Percentiles rank a stretch among this genome's conserved stretches.
These are phyloP conservation scores for Penicillium occitanis DNA, from an alignment of 2,329 filamentous ascomycete species.

Conservation along the genomic window DNA sequence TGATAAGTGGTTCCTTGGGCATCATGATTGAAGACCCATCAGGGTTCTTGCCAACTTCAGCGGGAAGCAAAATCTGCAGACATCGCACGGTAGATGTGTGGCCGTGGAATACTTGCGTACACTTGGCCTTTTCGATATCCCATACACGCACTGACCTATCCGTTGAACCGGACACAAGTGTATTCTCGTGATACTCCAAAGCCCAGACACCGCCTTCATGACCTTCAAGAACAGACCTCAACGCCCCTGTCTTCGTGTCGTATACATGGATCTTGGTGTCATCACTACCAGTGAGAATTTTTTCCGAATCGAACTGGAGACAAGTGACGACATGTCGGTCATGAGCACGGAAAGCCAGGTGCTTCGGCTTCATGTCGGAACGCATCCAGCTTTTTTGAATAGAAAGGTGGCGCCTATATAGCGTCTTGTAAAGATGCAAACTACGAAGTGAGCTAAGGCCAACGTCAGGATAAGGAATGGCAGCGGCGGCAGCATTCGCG, in stretches of 20 bases:
- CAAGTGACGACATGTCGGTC: slow-evolving; percentile 96
- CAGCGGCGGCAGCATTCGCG: slow-evolving; percentile 77
- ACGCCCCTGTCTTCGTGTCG: slow-evolving; percentile 87
- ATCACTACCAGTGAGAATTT: slow-evolving; percentile 95
- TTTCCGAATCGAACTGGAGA: slow-evolving; percentile 95
- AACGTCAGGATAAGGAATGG: slow-evolving; percentile 77
- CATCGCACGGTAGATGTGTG: slow-evolving; percentile 97
- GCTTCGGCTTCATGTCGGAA: slow-evolving; percentile 75
- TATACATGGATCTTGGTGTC: slow-evolving; percentile 98
- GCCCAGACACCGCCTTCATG: slow-evolving; percentile 99
- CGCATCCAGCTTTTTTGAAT: slow-evolving; percentile 92
- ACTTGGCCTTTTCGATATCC: slow-evolving; percentile 92
- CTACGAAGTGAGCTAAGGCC: slow-evolving; percentile 76
- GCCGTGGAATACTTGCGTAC: slow-evolving; percentile 93
- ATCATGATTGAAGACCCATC: slow-evolving; percentile 80
- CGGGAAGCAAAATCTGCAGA: slow-evolving; percentile 88
- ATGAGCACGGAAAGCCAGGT: slow-evolving; percentile 95
- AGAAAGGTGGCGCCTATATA: slow-evolving; percentile 89
- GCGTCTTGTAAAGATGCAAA: slow-evolving; percentile 91
- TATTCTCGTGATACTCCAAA: slow-evolving; percentile 92
- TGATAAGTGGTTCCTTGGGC: slow-evolving; percentile 92
- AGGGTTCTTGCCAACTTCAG: slow-evolving; percentile 67
- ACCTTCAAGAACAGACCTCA: slow-evolving; percentile 80
- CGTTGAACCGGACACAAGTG: slow-evolving; percentile 90
- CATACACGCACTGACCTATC: slow-evolving; percentile 98